A percentile compares a stretch with the other conserved stretches of the same genome.
phyloP scores from a whole-genome alignment of 768 basidiomycete genomes.

The Leccinum longicurvipes region DNA sequence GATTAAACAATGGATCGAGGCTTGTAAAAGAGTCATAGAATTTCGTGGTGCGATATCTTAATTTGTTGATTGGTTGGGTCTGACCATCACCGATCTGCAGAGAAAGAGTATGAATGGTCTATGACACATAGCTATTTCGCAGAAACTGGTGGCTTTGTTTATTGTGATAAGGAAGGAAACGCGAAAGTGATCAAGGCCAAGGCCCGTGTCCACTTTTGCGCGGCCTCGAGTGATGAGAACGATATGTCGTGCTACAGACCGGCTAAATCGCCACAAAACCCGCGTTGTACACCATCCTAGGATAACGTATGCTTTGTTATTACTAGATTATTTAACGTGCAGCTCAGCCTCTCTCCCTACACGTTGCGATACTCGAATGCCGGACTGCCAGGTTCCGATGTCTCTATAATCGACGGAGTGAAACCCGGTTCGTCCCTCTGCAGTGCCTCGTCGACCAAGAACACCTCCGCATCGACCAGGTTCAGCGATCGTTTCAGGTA shows the following conservation, averaged over 20 bases:
- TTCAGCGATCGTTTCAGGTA: slow-evolving; percentile 79
- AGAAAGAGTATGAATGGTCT: neutral
- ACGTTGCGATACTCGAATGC: slow-evolving; percentile 88
- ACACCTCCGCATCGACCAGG: slow-evolving; percentile 66
- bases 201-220: too few species aligned
- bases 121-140: neutral
- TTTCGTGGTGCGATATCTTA: neutral
- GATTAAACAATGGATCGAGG: neutral
- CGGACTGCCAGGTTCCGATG: slow-evolving; percentile 85
- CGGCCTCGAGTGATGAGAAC: too few species aligned
- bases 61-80: neutral
- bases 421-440: slow-evolving; percentile 55
- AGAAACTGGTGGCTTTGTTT: neutral
- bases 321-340: neutral
- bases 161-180: neutral
- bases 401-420: slow-evolving; percentile 67
- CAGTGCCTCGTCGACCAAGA: slow-evolving; percentile 66
- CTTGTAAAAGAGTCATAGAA: neutral
- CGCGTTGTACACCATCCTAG: too few species aligned
- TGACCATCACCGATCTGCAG: neutral
- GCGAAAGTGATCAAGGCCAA: neutral
- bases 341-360: slow-evolving; percentile 6
- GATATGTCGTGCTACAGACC: too few species aligned
- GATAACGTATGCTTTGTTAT: too few species aligned
- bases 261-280: too few species aligned